A percentile compares a stretch with the other conserved stretches of the same genome.
phyloP scores from a whole-genome alignment of 192 early-diverging fungal genomes.

The Paraglomus occultum region DNA sequence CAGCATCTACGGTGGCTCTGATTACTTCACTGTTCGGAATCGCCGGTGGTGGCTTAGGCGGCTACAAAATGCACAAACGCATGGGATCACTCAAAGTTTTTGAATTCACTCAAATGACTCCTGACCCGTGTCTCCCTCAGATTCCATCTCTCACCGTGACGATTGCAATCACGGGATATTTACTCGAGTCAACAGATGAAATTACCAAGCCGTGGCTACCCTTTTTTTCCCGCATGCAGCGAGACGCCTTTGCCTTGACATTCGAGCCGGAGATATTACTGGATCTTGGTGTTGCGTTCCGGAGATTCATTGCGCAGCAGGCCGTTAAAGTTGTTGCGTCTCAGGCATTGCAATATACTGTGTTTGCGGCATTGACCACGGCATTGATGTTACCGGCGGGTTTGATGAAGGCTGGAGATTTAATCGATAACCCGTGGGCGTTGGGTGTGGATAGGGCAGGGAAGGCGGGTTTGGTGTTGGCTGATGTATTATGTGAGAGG shows the following conservation, averaged over 20 bases:
- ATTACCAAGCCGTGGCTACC: conserved; percentile 46
- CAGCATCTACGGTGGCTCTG: conserved; percentile 48
- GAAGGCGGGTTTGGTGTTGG: conserved; percentile 56
- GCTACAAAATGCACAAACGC: conserved; percentile 41
- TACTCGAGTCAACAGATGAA: conserved; percentile 42
- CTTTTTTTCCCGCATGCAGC: conserved; percentile 33
- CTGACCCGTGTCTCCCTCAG: conserved; percentile 47
- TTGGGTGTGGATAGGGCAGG: conserved; percentile 51
- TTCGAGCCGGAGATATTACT: conserved; percentile 49
- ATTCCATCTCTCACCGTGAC: conserved; percentile 57
- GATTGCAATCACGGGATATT: conserved; percentile 58
- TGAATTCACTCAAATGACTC: conserved; percentile 46
- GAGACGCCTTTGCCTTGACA: conserved; percentile 49
- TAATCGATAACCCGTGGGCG: conserved; percentile 62
- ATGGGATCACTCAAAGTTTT: conserved; percentile 46
- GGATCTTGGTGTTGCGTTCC: conserved; percentile 49
- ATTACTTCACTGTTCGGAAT: conserved; percentile 57
- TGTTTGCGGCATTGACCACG: conserved; percentile 48
- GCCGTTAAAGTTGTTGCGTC: conserved; percentile 49
- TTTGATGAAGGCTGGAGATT: conserved; percentile 51
- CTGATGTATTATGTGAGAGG: conserved; percentile 51
- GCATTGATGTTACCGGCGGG: conserved; percentile 50
- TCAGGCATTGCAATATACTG: conserved; percentile 49
- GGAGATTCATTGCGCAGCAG: conserved; percentile 46
- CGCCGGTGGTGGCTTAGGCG: conserved; percentile 52